A percentile compares a stretch with the other conserved stretches of the same genome.
These are phyloP conservation scores for Keithomyces neogunnii DNA, from an alignment of 2,329 filamentous ascomycete genomes.

Conservation along the genomic window DNA sequence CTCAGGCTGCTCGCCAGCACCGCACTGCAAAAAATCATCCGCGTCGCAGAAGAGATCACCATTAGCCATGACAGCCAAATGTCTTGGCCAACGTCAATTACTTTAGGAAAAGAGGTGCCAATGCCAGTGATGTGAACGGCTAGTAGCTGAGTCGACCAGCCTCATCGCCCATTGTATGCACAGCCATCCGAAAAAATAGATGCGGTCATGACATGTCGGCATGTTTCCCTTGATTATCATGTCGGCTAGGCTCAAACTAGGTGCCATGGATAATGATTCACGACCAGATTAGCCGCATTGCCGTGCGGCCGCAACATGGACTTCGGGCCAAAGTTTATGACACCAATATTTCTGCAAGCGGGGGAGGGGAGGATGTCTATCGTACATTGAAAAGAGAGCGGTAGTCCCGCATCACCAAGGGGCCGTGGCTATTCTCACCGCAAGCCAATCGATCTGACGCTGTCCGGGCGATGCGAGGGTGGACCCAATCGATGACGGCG, in stretches of 20 bases:
- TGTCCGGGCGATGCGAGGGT: not conserved
- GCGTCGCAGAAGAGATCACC: too few species aligned
- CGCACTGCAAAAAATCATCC: too few species aligned
- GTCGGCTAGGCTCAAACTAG: not conserved
- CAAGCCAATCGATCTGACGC: not conserved
- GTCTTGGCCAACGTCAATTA: too few species aligned
- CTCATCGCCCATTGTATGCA: not conserved
- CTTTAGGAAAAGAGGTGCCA: not conserved
- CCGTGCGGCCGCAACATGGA: too few species aligned
- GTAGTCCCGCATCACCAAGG: too few species aligned
- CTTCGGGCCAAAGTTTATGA: too few species aligned
- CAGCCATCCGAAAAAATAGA: not conserved
- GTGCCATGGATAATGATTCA: not conserved
- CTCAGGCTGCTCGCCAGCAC: too few species aligned
- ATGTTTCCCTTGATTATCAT: not conserved
- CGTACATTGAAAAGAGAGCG: too few species aligned
- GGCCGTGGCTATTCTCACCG: not conserved
- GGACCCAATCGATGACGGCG: not conserved
- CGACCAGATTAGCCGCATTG: not conserved
- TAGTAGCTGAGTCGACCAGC: not conserved
- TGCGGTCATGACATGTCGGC: not conserved
- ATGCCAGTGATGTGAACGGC: not conserved
- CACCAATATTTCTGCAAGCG: too few species aligned
- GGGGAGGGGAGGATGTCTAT: too few species aligned
- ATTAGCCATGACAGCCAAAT: too few species aligned